Base-by-base conservation (phyloP, 2,329 filamentous ascomycete species). In the Sporothrix humicola region DNA sequence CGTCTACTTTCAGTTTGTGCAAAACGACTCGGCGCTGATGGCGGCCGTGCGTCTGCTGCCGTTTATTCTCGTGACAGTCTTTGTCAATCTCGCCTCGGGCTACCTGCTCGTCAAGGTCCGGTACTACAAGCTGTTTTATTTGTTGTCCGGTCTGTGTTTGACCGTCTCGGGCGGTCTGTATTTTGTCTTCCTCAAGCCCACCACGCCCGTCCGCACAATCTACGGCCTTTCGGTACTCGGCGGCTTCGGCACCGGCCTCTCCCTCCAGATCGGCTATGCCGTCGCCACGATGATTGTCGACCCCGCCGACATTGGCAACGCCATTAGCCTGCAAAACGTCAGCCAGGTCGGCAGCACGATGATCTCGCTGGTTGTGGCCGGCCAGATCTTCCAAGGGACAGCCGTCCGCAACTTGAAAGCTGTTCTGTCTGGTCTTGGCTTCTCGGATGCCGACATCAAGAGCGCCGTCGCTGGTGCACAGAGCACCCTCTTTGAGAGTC, bases 1-100 rank as follows among this genome's bases (percentile, higher is more conserved):
- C 0, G 77, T 87, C 1, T 87, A 82, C 78, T 88, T 87, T 78
- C 84, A 86, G 76, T 87, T 87, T 77, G 80, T 80, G 0, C 79
- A 79, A 3, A 80, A 79, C 12, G 85, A 85, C 70, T 79, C 74
- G 1, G 80, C 82, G 3, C 76, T 84, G 17, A 73, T 79, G 37
- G 79, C 82, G 10, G 81, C 79, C 1, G 79, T 84, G 1, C 78
- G 80, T 15, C 77, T 85, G 3, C 77, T 85, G 6, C 83, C 83
- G 10, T 80, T 83, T 72, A 81, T 85, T 61, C 59, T 78, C 20
- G 69, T 77, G 59, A 72, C 65, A 31, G 71, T 78, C 46, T 71
- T 79, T 69, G 75, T 79, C 37, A 80, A 81, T 69, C 76, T 76
- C 15, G 69, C 71, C 69, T 63, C 74, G 48, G 71, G 71, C 15